Conservation (phyloP, 2,329 filamentous ascomycete genomes). For the Fusarium secorum region DNA sequence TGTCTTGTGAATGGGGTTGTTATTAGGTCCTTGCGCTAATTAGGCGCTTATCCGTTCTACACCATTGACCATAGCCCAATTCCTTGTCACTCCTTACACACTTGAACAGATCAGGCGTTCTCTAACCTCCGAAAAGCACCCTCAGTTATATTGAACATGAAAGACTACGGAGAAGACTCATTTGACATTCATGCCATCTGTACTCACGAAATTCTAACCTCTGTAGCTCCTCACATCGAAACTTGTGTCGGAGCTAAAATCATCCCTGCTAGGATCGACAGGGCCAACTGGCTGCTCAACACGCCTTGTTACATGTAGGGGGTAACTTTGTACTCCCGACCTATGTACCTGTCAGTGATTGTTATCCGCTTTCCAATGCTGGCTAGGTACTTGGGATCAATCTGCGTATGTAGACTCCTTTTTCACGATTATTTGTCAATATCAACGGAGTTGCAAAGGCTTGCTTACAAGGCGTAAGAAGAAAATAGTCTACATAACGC, state of each 20-base stretch:
- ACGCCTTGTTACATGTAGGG: not conserved
- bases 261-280: not conserved
- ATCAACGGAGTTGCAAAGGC: too few relatives aligned
- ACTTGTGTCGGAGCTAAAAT: too few relatives aligned
- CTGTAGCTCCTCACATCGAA: not conserved
- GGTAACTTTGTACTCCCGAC: not conserved
- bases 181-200: accelerated
- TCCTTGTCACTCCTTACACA: not conserved
- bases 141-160: accelerated
- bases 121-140: accelerated
- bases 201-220: too few relatives aligned
- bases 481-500: accelerated
- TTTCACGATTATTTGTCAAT: accelerated
- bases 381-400: too few relatives aligned
- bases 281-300: not conserved
- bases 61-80: accelerated
- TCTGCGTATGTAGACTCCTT: accelerated
- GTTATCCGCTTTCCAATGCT: not conserved
- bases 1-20: not conserved
- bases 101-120: too few relatives aligned
- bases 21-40: not conserved
- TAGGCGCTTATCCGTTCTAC: too few relatives aligned
- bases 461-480: accelerated
- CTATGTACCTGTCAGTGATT: too few relatives aligned
- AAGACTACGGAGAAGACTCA: accelerated